A percentile compares a stretch with the other conserved stretches of the same genome.
Evolutionary conservation across 1,284 basidiomycete genomes (phyloP).

Genomic region (Cryptococcus neoformans): DNA sequence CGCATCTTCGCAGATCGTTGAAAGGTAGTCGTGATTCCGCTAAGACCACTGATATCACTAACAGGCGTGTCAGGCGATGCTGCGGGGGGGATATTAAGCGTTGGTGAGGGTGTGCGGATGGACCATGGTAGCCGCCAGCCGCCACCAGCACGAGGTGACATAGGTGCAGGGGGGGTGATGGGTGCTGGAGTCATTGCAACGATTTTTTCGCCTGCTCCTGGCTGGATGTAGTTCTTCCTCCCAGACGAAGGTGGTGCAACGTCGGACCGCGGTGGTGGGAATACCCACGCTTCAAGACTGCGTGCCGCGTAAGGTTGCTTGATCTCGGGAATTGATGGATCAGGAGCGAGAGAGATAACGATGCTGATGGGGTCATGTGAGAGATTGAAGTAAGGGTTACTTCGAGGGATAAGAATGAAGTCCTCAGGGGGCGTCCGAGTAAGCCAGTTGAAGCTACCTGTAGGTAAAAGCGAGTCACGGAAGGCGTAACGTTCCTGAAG

Average conservation of each 20-base stretch:
- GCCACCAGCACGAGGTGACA: slow-evolving; percentile 22
- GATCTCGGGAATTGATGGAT: slow-evolving; percentile 33
- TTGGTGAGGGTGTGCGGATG: slow-evolving; percentile 23
- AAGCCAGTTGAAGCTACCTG: slow-evolving; percentile 61
- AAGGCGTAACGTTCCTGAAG: slow-evolving; percentile 62
- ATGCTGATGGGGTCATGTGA: slow-evolving; percentile 62
- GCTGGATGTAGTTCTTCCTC: slow-evolving; percentile 41
- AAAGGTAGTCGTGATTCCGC: background rate
- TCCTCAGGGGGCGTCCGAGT: slow-evolving; percentile 65
- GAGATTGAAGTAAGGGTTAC: slow-evolving; percentile 68
- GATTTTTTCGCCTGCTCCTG: slow-evolving; percentile 26
- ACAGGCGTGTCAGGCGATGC: slow-evolving; percentile 25
- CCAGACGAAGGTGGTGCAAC: slow-evolving; percentile 37
- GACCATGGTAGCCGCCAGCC: slow-evolving; percentile 47
- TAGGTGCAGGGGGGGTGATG: slow-evolving; percentile 14
- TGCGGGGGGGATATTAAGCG: slow-evolving; percentile 12
- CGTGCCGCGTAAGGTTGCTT: slow-evolving; percentile 34
- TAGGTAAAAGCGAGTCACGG: slow-evolving; percentile 61
- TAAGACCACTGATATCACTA: background rate
- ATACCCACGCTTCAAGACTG: slow-evolving; percentile 49
- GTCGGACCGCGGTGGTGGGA: slow-evolving; percentile 49
- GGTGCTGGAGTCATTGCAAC: slow-evolving; percentile 45
- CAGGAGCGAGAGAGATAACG: slow-evolving; percentile 50
- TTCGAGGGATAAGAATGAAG: slow-evolving; percentile 69
- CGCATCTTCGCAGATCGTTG: slow-evolving; percentile 13